phyloP scores from a whole-genome alignment of 2,329 filamentous ascomycete species.

The Thielaviopsis euricoi region DNA sequence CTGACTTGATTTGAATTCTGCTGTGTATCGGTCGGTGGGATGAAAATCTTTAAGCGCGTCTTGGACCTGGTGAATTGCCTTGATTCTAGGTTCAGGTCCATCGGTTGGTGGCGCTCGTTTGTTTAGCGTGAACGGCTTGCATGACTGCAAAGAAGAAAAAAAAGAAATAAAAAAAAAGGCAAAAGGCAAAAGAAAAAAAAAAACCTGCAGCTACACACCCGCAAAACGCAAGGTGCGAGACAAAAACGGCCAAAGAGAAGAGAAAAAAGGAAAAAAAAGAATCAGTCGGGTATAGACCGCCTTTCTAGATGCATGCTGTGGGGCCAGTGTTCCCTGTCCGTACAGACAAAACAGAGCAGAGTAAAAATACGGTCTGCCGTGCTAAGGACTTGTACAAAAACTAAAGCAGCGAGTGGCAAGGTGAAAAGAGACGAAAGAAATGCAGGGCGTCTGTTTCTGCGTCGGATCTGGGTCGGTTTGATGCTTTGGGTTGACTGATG shows the following conservation, averaged over 20 bases:
- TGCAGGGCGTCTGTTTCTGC: background rate
- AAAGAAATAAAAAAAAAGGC: conserved; percentile 1
- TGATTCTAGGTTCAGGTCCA: background rate
- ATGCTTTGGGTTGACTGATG: background rate
- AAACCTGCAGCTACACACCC: background rate
- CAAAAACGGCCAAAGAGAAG: background rate
- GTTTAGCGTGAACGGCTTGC: no score
- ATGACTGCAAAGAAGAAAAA: background rate
- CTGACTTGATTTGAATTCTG: background rate
- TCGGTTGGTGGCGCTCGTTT: background rate
- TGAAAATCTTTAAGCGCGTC: background rate
- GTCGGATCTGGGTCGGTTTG: background rate
- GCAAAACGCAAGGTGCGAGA: conserved; percentile 1
- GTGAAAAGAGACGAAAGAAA: background rate
- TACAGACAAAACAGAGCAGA: background rate
- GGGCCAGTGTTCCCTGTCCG: background rate
- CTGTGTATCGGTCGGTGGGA: background rate
- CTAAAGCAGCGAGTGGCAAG: background rate
- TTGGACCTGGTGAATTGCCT: background rate
- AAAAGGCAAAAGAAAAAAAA: background rate
- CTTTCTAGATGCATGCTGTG: background rate
- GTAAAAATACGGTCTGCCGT: background rate
- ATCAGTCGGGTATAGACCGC: background rate
- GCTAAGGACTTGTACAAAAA: background rate
- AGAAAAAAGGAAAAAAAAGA: background rate